Conservation (phyloP, 352 stramenopile species). For the Elongisporangium undulatum region DNA sequence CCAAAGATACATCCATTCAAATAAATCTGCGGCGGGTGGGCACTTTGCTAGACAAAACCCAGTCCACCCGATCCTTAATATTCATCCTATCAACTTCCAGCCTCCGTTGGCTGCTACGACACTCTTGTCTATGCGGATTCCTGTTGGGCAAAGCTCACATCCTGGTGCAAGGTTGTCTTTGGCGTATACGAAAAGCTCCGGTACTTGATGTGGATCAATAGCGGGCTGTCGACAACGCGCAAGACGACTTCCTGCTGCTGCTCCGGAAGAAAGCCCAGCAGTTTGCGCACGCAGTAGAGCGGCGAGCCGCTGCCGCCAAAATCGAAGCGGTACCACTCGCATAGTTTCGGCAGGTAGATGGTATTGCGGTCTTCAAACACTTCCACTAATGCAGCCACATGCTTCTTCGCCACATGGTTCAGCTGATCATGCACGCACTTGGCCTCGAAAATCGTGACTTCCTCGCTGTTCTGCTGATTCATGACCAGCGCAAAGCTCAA, state of each 20-base stretch:
- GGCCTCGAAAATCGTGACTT: slow-evolving; percentile 18
- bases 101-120: neutral
- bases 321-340: slow-evolving; percentile 72
- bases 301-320: slow-evolving; percentile 37
- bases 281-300: slow-evolving; percentile 66
- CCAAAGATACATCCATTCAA: neutral
- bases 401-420: slow-evolving; percentile 37
- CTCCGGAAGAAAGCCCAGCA: slow-evolving; percentile 64
- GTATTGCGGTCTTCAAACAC: slow-evolving; percentile 17
- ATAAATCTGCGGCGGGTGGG: neutral
- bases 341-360: slow-evolving; percentile 59
- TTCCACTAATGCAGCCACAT: slow-evolving; percentile 28
- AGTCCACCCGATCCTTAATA: slow-evolving; percentile 14
- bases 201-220: slow-evolving; percentile 52
- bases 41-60: slow-evolving; percentile 6
- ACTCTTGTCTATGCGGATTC: neutral
- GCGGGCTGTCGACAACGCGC: slow-evolving; percentile 33
- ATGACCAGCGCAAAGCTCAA: slow-evolving; percentile 65
- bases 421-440: slow-evolving; percentile 65
- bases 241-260: slow-evolving; percentile 43
- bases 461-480: slow-evolving; percentile 28
- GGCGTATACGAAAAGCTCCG: slow-evolving; percentile 46
- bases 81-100: neutral
- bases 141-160: slow-evolving; percentile 7
- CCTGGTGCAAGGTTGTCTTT: slow-evolving; percentile 23